These are phyloP conservation scores for Pestalotiopsis fici DNA, from an alignment of 2,329 filamentous ascomycete species.

Conservation along the genomic window DNA sequence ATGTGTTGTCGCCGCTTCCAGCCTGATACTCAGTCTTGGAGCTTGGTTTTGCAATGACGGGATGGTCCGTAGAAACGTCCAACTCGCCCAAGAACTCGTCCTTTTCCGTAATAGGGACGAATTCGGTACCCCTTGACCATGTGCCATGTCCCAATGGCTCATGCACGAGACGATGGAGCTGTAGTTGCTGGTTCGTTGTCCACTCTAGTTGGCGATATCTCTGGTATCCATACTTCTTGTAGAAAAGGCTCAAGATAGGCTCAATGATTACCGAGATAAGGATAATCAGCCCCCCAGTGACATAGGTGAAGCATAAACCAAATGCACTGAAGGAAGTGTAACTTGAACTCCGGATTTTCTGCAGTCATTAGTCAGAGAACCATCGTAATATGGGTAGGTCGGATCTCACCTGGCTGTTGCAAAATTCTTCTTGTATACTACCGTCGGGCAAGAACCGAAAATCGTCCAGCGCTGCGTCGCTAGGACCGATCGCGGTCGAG, in stretches of 20 bases:
- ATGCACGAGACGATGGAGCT: neutral
- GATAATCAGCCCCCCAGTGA: neutral
- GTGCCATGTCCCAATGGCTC: neutral
- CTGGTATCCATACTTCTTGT: neutral
- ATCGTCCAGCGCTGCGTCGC: neutral
- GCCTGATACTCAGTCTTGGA: no score
- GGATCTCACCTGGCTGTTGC: neutral
- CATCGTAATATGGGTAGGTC: no score
- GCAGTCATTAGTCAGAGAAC: neutral
- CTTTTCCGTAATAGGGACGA: neutral
- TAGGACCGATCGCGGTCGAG: neutral
- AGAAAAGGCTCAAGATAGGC: neutral
- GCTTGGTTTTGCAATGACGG: no score
- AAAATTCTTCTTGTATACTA: neutral
- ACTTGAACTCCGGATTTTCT: neutral
- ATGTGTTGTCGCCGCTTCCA: no score
- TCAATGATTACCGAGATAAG: neutral
- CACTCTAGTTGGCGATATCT: neutral
- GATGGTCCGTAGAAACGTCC: neutral
- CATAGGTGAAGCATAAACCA: neutral
- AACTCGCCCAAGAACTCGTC: neutral
- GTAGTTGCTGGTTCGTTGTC: neutral
- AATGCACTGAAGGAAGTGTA: neutral
- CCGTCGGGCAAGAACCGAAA: neutral
- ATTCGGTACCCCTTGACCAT: neutral